Conservation (phyloP, 768 basidiomycete species). For the Boletus reticulatus region DNA sequence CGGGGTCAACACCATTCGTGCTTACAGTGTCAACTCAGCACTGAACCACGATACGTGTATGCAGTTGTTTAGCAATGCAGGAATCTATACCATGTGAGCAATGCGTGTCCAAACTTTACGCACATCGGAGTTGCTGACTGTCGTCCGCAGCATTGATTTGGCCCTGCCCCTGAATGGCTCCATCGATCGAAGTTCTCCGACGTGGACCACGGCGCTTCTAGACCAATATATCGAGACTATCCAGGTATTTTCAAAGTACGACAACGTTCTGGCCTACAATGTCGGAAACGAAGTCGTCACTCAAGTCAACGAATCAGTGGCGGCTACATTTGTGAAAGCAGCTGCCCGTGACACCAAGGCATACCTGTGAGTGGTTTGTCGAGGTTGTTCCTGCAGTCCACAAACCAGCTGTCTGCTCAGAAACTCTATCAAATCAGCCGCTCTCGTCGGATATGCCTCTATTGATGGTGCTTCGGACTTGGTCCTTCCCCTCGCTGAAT, state of each 20-base stretch:
- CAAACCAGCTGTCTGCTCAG: constrained; percentile 32
- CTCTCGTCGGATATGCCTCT: constrained; percentile 81
- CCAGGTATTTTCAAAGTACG: constrained; percentile 76
- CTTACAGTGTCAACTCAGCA: constrained; percentile 82
- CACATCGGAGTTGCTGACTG: constrained; percentile 8
- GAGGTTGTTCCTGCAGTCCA: background rate
- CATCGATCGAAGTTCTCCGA: constrained; percentile 66
- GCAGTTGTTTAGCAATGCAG: constrained; percentile 67
- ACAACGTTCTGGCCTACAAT: constrained; percentile 88
- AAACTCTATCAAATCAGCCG: constrained; percentile 58
- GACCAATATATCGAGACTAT: constrained; percentile 79
- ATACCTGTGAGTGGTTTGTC: constrained; percentile 60
- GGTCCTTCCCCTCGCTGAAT: constrained; percentile 69
- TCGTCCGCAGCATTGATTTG: constrained; percentile 68
- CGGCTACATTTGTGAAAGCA: constrained; percentile 83
- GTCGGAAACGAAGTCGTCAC: constrained; percentile 84
- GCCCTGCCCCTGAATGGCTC: constrained; percentile 84
- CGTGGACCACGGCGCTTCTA: constrained; percentile 81
- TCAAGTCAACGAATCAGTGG: constrained; percentile 49
- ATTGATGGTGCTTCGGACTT: constrained; percentile 70
- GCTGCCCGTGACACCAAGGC: constrained; percentile 87
- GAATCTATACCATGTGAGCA: constrained; percentile 86
- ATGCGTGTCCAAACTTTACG: background rate
- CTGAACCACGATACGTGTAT: constrained; percentile 89
- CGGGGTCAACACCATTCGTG: constrained; percentile 77